Conservation (phyloP, 169 alveolate genomes). For the Plasmodium gonderi region DNA sequence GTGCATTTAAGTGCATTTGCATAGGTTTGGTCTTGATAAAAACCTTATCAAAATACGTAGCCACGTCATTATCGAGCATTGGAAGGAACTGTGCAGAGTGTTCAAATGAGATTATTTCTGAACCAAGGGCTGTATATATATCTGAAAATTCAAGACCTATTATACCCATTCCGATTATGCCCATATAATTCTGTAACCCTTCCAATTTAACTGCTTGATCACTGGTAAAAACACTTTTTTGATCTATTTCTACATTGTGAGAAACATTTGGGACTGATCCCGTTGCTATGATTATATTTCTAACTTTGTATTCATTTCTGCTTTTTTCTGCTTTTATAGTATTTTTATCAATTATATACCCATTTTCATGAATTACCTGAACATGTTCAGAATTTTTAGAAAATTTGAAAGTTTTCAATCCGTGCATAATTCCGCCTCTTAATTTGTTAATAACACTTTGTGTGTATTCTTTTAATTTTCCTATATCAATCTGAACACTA, state of each 20-base stretch:
- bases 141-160: slow-evolving; percentile 81
- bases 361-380: slow-evolving; percentile 71
- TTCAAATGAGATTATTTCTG: slow-evolving; percentile 77
- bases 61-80: slow-evolving; percentile 74
- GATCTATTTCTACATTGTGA: slow-evolving; percentile 62
- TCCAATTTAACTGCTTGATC: slow-evolving; percentile 76
- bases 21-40: slow-evolving; percentile 55
- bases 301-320: slow-evolving; percentile 45
- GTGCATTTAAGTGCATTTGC: slow-evolving; percentile 20
- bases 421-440: slow-evolving; percentile 22
- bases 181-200: slow-evolving; percentile 49
- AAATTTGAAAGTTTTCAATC: slow-evolving; percentile 42
- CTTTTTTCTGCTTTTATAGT: slow-evolving; percentile 50
- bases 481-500: slow-evolving; percentile 2
- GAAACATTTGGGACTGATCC: slow-evolving; percentile 80
- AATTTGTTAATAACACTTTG: slow-evolving; percentile 12
- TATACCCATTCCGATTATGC: slow-evolving; percentile 79
- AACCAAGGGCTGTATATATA: slow-evolving; percentile 77
- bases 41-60: slow-evolving; percentile 69
- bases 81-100: slow-evolving; percentile 76
- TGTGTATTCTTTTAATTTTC: slow-evolving; percentile 37
- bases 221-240: slow-evolving; percentile 76
- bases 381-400: slow-evolving; percentile 53
- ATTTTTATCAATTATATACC: slow-evolving; percentile 38
- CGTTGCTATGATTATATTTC: slow-evolving; percentile 77